phyloP scores from a whole-genome alignment of 495 filamentous ascomycete genomes.

The Usnea hakonensis region DNA sequence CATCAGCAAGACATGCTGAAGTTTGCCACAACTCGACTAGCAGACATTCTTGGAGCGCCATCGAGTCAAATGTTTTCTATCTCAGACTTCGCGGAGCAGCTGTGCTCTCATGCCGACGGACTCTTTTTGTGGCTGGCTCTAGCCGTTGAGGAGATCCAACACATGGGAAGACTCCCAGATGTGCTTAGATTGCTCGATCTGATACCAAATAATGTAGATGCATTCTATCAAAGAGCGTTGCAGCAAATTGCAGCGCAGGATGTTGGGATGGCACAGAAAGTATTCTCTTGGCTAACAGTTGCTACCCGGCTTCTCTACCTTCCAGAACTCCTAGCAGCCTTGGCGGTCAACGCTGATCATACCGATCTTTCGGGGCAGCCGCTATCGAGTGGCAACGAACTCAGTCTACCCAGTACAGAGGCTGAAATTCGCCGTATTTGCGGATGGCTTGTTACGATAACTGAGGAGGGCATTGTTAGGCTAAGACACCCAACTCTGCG shows the following conservation, averaged over 20 bases:
- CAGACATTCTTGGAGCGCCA: neutral
- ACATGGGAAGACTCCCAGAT: neutral
- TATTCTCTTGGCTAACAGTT: conserved; percentile 7
- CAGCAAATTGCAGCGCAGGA: neutral
- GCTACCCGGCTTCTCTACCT: neutral
- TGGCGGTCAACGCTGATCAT: neutral
- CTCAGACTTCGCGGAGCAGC: neutral
- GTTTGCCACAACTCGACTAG: neutral
- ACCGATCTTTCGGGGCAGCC: neutral
- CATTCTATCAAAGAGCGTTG: neutral
- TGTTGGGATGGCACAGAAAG: neutral
- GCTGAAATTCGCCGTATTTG: neutral
- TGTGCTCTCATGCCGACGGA: conserved; percentile 3
- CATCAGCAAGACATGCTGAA: conserved; percentile 1
- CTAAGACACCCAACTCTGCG: neutral
- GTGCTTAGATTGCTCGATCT: neutral
- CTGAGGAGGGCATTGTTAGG: neutral
- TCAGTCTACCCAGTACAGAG: neutral
- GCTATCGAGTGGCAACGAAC: neutral
- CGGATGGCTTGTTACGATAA: neutral
- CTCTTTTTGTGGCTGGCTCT: conserved; percentile 8
- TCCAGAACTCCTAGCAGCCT: neutral
- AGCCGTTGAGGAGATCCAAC: neutral
- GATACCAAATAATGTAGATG: conserved; percentile 1
- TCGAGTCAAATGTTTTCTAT: neutral